Base-by-base conservation (phyloP, 2,329 filamentous ascomycete species). In the Ploettnerulaceae sp. region DNA sequence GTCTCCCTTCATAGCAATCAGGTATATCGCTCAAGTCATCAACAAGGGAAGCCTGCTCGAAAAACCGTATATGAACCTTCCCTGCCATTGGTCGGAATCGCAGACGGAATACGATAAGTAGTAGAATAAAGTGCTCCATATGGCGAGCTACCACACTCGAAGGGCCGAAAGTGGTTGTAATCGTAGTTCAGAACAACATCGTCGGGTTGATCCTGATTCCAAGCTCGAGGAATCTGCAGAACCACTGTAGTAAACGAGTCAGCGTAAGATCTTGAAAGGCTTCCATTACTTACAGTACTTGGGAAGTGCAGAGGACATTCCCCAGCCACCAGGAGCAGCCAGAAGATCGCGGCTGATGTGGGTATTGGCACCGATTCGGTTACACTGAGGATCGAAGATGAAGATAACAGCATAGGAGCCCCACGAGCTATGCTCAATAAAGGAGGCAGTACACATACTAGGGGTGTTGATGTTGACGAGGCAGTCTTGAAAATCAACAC, bases 371-470 rank as follows among this genome's bases (percentile, higher is more conserved):
- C 37, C 37, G 8, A 40, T 40, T 7, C 21, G 25, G 25, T 40
- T 40, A 12, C 37, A 40, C 2, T 20, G 14, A 17, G 18, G 18
- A 18, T 40, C 37, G 17, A 29, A 40, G 17, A 40, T 40, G 25
- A 29, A 26, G 9, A 40, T 15, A 18, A 40, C 37, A 6, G 37
- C 37, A 18, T 40, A 26, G 9, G 37, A 40, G 11, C 21, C 17
- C 37, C 37, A 40, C 3, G 17, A 29, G 25, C 37, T 40, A 7
- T 40, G 37, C 25, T 40, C 37, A n/a, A 40, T 17, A n/a, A 40
- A 40, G 25, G 25, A 26, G 25, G 25, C 6, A 26, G 25, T 26
- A 36, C 34, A 36, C 25, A 14, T 21, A 18, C 34, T 36, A 22
- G 20, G 20, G 25, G 14, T 36, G 20, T 1, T 18, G 20, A 24